phyloP scores from a whole-genome alignment of 768 basidiomycete genomes.

The Rhodotorula paludigena region DNA sequence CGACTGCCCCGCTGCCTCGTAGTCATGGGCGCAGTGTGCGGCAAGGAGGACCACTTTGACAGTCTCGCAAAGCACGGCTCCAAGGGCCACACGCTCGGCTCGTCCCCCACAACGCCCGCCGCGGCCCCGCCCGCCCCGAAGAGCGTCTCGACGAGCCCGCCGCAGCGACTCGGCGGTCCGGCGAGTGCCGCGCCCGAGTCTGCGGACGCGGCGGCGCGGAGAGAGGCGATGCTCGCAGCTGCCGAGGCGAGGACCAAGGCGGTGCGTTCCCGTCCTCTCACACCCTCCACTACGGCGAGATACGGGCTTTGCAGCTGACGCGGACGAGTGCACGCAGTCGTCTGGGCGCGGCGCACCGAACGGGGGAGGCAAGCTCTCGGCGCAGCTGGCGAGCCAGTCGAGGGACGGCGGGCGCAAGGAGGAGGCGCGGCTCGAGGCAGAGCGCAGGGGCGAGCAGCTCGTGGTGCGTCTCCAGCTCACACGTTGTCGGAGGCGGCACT shows the following conservation, averaged over 20 bases:
- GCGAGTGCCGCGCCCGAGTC: neutral
- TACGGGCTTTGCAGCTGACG: neutral
- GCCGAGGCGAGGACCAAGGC: slow-evolving; percentile 10
- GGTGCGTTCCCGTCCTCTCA: neutral
- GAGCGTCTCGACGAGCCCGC: slow-evolving; percentile 10
- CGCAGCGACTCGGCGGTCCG: slow-evolving; percentile 8
- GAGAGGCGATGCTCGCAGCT: slow-evolving; percentile 23
- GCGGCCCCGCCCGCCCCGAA: neutral
- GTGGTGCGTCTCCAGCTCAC: neutral
- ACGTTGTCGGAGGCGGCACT: neutral
- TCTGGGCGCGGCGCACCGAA: neutral
- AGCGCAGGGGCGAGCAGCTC: slow-evolving; percentile 11
- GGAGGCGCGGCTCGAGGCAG: slow-evolving; percentile 19
- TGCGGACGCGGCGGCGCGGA: neutral
- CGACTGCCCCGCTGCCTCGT: neutral
- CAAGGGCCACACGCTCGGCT: neutral
- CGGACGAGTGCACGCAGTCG: no score
- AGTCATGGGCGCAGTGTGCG: slow-evolving; percentile 20
- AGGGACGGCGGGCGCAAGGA: slow-evolving; percentile 18
- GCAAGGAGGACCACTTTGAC: slow-evolving; percentile 35
- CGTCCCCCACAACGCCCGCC: neutral
- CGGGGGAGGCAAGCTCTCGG: slow-evolving; percentile 14
- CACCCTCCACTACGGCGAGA: neutral
- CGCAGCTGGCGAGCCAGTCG: slow-evolving; percentile 3
- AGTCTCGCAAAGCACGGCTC: neutral